Percentiles rank a stretch among this genome's conserved stretches.
Evolutionary conservation across 139 green algal genomes (phyloP).

Genomic region (Volvox africanus): DNA sequence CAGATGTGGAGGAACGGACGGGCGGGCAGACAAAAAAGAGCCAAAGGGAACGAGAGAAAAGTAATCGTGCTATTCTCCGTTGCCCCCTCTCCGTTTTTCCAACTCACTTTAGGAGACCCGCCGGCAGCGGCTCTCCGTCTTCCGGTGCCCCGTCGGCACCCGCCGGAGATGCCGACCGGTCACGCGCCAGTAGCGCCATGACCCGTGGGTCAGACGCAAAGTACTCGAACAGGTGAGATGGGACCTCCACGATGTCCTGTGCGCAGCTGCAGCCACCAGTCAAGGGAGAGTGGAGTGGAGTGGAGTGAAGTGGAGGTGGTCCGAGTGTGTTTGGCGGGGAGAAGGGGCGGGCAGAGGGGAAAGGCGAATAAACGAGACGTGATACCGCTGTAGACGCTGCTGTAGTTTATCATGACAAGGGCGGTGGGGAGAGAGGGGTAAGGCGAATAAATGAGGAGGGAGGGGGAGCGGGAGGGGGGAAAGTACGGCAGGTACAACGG

Average conservation of each 20-base stretch:
- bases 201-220: conserved; percentile 71
- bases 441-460: too few species aligned
- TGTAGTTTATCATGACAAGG: too few species aligned
- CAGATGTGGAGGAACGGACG: neutral
- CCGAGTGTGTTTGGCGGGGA: too few species aligned
- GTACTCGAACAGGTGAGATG: conserved; percentile 89
- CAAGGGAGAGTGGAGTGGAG: neutral
- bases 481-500: too few species aligned
- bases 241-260: conserved; percentile 91
- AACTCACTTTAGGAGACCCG: neutral
- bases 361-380: too few species aligned
- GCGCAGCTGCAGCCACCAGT: conserved; percentile 64
- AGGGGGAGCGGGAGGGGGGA: too few species aligned
- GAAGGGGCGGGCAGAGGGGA: too few species aligned
- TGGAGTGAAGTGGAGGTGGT: too few species aligned
- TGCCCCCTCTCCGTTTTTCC: neutral
- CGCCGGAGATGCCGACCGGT: neutral
- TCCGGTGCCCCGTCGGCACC: neutral
- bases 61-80: too few species aligned
- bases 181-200: conserved; percentile 56
- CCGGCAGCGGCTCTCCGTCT: conserved; percentile 43
- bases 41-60: neutral
- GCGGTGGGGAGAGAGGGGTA: too few species aligned
- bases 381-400: too few species aligned
- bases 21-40: neutral